These are phyloP conservation scores for Tremellales sp. DNA, from an alignment of 1,284 basidiomycete genomes.

Conservation along the genomic window DNA sequence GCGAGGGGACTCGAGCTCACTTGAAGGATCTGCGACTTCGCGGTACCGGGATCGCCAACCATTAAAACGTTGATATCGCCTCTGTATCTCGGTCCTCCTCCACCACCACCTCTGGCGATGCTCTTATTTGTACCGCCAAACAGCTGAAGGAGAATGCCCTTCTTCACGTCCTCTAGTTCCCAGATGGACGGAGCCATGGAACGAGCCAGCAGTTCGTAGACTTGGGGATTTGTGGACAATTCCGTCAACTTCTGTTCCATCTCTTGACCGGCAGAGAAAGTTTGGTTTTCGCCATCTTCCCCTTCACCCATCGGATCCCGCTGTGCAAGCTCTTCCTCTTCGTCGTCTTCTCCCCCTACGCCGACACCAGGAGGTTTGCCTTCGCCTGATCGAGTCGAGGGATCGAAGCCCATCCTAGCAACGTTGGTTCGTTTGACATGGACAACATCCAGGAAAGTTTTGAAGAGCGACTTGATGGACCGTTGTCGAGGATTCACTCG, in stretches of 20 bases:
- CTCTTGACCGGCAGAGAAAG: slow-evolving; percentile 47
- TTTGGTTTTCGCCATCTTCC: slow-evolving; percentile 53
- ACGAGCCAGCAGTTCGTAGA: slow-evolving; percentile 81
- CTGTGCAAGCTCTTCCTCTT: slow-evolving; percentile 54
- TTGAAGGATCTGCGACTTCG: slow-evolving; percentile 90
- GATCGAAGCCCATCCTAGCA: slow-evolving; percentile 72
- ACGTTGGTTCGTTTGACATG: slow-evolving; percentile 76
- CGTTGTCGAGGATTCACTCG: slow-evolving; percentile 88
- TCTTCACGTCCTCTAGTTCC: slow-evolving; percentile 99
- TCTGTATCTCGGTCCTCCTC: slow-evolving; percentile 89
- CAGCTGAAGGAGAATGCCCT: slow-evolving; percentile 90
- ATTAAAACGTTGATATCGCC: slow-evolving; percentile 97
- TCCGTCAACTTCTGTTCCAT: slow-evolving; percentile 61
- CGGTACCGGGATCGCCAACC: slow-evolving; percentile 97
- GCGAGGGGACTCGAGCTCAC: slow-evolving; percentile 50
- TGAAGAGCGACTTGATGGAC: slow-evolving; percentile 88
- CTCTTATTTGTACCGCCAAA: slow-evolving; percentile 98
- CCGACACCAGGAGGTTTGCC: slow-evolving; percentile 64
- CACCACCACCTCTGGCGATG: slow-evolving; percentile 86
- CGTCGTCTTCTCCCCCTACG: slow-evolving; percentile 78
- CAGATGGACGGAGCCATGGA: slow-evolving; percentile 93
- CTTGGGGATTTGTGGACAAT: slow-evolving; percentile 69
- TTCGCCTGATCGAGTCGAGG: slow-evolving; percentile 62
- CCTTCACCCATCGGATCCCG: slow-evolving; percentile 44
- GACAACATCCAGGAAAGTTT: slow-evolving; percentile 94